Base-by-base conservation (phyloP, 257 asterid species). In the Lycium ferocissimum region DNA sequence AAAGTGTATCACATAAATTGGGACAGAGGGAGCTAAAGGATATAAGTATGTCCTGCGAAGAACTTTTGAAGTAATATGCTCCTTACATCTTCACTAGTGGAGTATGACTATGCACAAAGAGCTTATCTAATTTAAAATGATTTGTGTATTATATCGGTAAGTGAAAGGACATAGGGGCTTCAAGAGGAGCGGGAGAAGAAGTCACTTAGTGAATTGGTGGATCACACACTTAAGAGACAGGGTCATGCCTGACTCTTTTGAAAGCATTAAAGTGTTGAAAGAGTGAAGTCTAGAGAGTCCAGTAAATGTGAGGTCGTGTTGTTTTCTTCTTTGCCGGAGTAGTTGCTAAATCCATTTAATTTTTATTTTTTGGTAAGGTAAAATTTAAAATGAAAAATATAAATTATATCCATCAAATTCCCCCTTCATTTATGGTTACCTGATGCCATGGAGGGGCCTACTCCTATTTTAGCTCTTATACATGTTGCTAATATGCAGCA, bases 41-140 rank as follows among this genome's bases (percentile, higher is more conserved):
- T 49, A 75, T 75, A 75, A 49, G 62, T 49, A 75, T 51, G 61
- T 47, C 61, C 81, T 49, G 37, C 12, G 73, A 10, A 66, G 18
- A 66, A 66, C n/a, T 66, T 66, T 66, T 33, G 62, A 75, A 20
- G 81, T 22, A 49, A 75, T 26, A 49, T 75, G 22, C 40, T 22
- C 61, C 43, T 6, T 40, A 22, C 20, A 75, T 22, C 17, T 22
- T 75, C 81, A 49, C 45, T 75, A 20, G 22, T 13, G 7, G 81
- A 22, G 62, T 22, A 11, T 75, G 81, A 75, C 81, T 75, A 71
- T 71, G 43, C 81, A 49, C 81, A 49, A 70, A 17, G 7, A 72
- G 80, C 45, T 63, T 63, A 72, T 45, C 75, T 22, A 72, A 45
- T 45, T 12, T 75, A 22, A 75, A 22, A 49, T 75, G 81, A 75